These are phyloP conservation scores for Paecilomyces dactylethromorphus DNA, from an alignment of 2,329 filamentous ascomycete genomes.

Conservation along the genomic window DNA sequence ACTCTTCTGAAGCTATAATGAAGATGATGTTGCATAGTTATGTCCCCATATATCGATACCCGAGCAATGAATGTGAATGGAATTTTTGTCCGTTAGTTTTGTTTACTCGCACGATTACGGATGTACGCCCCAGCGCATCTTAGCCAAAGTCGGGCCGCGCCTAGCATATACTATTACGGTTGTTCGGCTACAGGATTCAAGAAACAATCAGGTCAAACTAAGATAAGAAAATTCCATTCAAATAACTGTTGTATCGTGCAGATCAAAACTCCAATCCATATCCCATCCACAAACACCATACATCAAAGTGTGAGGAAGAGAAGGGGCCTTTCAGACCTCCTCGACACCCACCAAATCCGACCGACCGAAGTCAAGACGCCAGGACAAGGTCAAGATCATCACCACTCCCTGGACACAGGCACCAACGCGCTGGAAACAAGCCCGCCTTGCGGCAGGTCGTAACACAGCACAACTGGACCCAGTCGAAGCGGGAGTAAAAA, in stretches of 20 bases:
- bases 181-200: no score
- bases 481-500: slow-evolving; percentile 42
- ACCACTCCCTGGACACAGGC: slow-evolving; percentile 72
- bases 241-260: neutral
- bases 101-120: neutral
- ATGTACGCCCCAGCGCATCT: neutral
- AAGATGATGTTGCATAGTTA: neutral
- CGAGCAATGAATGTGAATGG: neutral
- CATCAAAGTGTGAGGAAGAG: slow-evolving; percentile 49
- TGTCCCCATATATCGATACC: neutral
- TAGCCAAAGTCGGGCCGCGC: no score
- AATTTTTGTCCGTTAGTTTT: neutral
- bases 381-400: slow-evolving; percentile 84
- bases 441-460: slow-evolving; percentile 15
- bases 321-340: slow-evolving; percentile 77
- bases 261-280: neutral
- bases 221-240: no score
- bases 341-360: slow-evolving; percentile 71
- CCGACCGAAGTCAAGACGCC: slow-evolving; percentile 71
- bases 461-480: slow-evolving; percentile 8
- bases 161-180: no score
- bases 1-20: neutral
- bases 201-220: no score
- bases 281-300: neutral
- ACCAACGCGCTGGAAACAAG: slow-evolving; percentile 29